A percentile compares a stretch with the other conserved stretches of the same genome.
Conservation (phyloP, 768 basidiomycete genomes). For the Termitomyces sp. region DNA sequence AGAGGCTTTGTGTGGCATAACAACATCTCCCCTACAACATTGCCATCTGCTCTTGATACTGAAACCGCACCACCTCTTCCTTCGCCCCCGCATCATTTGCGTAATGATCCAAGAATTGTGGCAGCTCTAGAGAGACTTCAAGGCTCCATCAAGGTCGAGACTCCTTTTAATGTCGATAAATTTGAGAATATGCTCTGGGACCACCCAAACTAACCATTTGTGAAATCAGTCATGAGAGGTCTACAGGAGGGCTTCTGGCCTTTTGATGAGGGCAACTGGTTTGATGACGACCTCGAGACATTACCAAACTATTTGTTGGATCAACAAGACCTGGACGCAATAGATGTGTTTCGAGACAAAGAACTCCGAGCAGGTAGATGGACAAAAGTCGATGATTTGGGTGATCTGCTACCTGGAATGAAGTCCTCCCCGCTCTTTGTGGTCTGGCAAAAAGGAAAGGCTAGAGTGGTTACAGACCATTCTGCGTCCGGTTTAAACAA, state of each 20-base stretch:
- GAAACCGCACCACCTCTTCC: not conserved
- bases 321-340: not conserved
- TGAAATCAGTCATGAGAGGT: slow-evolving; percentile 17
- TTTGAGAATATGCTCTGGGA: slow-evolving; percentile 15
- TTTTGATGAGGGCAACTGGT: slow-evolving; percentile 20
- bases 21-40: too few relatives aligned
- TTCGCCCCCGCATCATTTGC: not conserved
- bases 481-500: slow-evolving; percentile 3
- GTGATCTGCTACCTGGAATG: slow-evolving; percentile 20
- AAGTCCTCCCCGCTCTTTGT: slow-evolving; percentile 19
- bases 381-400: not conserved
- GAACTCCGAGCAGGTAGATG: slow-evolving; percentile 14
- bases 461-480: slow-evolving; percentile 14
- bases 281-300: not conserved
- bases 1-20: not conserved
- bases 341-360: slow-evolving; percentile 3
- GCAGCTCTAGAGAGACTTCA: too few relatives aligned
- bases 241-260: slow-evolving; percentile 21
- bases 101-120: too few relatives aligned
- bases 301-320: slow-evolving; percentile 7
- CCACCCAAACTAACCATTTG: slow-evolving; percentile 25
- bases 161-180: slow-evolving; percentile 20
- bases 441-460: slow-evolving; percentile 20
- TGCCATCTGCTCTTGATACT: not conserved
- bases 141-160: too few relatives aligned